Evolutionary conservation across 352 stramenopile species (phyloP), one percentile per base, ranked within the genome.

Genomic region (Pythium oligandrum): DNA sequence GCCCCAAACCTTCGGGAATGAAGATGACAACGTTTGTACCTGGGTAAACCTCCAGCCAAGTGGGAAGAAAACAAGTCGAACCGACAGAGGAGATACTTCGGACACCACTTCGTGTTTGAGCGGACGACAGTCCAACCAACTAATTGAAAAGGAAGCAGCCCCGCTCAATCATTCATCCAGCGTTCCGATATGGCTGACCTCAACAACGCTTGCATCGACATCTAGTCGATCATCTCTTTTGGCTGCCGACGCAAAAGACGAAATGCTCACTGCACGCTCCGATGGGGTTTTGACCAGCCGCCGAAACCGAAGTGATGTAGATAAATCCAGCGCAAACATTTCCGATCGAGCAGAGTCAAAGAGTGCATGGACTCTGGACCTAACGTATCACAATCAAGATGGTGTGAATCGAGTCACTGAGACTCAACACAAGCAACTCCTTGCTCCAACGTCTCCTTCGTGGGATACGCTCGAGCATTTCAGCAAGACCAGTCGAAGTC

Each of bases 381-480:
- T 26, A 26, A 26, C 17, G 17, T 26, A 26, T 26, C 17, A 26
- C 17, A 26, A 26, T 26, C 17, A 26, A 26, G 17, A 26, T 26
- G 17, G 17, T 26, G 17, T 26, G 17, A 26, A 26, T 26, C 17
- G 17, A 26, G 17, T 26, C 17, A 26, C 0, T 26, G 17, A 26
- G 17, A 26, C 17, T 26, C 17, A 26, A 26, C 0, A 26, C 17
- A 26, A 26, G 17, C 17, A 26, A 26, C 17, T 26, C 17, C 17
- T 26, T 26, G 38, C 7, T 42, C 38, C 38, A 8, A 42, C 38
- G 9, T 44, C 57, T 6, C 48, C 55, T 3, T 74, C 76, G 7
- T 88, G 78, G 75, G 83, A 93, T 40, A 83, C 70, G 17, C 68
- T 93, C 4, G 83, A 90, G 52, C 81, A 86, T n/a, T 90, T 93